Evolutionary conservation across 306 rosid genomes (phyloP), one percentile per base, ranked within the genome.

Genomic region (Acacia crassicarpa): DNA sequence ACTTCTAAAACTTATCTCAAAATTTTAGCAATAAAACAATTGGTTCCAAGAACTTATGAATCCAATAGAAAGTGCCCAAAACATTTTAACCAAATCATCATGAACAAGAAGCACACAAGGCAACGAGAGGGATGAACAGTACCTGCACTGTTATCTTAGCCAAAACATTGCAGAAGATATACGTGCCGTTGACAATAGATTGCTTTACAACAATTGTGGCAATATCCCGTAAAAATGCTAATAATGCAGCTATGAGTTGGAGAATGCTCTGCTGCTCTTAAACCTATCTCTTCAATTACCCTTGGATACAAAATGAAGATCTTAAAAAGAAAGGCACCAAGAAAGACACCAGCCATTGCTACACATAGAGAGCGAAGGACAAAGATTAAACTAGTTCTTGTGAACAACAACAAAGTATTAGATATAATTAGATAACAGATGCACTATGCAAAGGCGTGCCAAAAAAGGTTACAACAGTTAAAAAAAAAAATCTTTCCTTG

Each of bases 71-170:
- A n/a, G n/a, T n/a, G n/a, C n/a, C n/a, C n/a, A n/a, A n/a, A n/a
- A n/a, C n/a, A n/a, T n/a, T n/a, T n/a, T n/a, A n/a, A n/a, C n/a
- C n/a, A n/a, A n/a, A n/a, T n/a, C 75, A 43, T 43, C 56, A 23
- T 41, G 74, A 41, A 14, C 74, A 41, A n/a, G 51, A 40, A 9
- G 32, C 19, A 10, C 9, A 41, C 15, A 11, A 41, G 17, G 56
- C 16, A 65, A 43, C 14, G 61, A 35, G 3, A 23, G 20, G 45
- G 76, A 25, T 23, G 62, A 83, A 76, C 83, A 77, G 79, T 81
- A 93, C 99, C 98, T 95, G 98, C 83, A 92, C 20, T 68, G 93
- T 78, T 92, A 95, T 82, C 88, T 93, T 92, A 85, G 88, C 93
- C 82, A 93, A 86, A 80, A 88, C 90, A 81, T 82, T 66, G 44